These are phyloP conservation scores for Lyophyllum atratum DNA, from an alignment of 768 basidiomycete genomes.

Conservation along the genomic window DNA sequence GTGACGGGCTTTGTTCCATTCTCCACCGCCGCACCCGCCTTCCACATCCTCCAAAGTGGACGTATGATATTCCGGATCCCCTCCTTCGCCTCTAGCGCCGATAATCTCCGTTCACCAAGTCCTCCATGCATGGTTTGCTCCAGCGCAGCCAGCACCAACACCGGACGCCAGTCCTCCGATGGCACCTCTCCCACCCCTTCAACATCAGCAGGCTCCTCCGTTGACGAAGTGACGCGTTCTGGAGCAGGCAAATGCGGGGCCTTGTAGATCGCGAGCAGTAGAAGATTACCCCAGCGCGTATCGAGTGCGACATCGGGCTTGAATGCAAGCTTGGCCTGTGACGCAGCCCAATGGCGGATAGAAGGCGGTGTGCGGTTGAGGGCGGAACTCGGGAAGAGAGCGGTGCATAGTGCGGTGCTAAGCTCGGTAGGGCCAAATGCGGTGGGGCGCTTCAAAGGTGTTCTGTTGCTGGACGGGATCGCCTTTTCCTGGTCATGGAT, in stretches of 20 bases:
- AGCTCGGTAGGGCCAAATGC: slow-evolving; percentile 16
- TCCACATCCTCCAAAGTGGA: slow-evolving; percentile 46
- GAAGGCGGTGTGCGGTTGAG: neutral
- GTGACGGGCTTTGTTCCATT: slow-evolving; percentile 13
- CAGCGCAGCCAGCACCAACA: slow-evolving; percentile 41
- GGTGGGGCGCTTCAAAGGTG: neutral
- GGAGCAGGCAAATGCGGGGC: slow-evolving; percentile 5
- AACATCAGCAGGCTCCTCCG: neutral
- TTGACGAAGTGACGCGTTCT: neutral
- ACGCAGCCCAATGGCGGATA: slow-evolving; percentile 27
- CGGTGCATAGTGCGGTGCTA: slow-evolving; percentile 19
- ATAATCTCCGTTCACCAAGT: neutral
- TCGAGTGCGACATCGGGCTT: slow-evolving; percentile 28
- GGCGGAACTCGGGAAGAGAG: slow-evolving; percentile 26
- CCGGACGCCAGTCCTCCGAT: slow-evolving; percentile 37
- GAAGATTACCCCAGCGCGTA: slow-evolving; percentile 44
- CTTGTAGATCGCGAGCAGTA: slow-evolving; percentile 35
- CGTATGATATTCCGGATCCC: slow-evolving; percentile 27
- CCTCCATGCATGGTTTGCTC: slow-evolving; percentile 25
- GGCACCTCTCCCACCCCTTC: neutral
- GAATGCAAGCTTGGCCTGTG: slow-evolving; percentile 27
- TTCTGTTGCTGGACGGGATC: neutral
- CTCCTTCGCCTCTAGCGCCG: slow-evolving; percentile 3
- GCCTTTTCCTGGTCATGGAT: neutral
- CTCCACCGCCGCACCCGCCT: slow-evolving; percentile 18